These are phyloP conservation scores for Camillea tinctor DNA, from an alignment of 2,329 filamentous ascomycete species.

Conservation along the genomic window DNA sequence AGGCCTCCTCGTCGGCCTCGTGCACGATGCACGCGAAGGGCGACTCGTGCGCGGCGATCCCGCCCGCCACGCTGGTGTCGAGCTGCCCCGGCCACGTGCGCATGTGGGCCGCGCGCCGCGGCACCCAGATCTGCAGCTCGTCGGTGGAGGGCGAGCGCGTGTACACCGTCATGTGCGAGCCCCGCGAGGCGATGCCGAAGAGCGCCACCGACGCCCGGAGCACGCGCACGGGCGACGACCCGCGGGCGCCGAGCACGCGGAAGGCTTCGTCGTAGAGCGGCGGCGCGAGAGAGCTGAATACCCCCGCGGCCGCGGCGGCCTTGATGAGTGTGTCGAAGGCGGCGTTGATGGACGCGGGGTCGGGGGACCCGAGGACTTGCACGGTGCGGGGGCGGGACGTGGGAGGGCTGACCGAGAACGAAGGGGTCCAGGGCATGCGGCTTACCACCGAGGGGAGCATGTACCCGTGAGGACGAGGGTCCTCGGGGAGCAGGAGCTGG, in stretches of 20 bases:
- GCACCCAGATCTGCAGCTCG: slow-evolving; percentile 64
- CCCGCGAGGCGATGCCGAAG: slow-evolving; percentile 55
- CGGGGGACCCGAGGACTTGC: slow-evolving; percentile 26
- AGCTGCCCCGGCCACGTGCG: slow-evolving; percentile 69
- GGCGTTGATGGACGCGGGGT: slow-evolving; percentile 22
- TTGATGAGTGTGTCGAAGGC: slow-evolving; percentile 28
- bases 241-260: slow-evolving; percentile 25
- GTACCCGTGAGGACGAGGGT: slow-evolving; percentile 49
- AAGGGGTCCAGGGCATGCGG: slow-evolving; percentile 43
- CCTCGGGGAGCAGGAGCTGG: slow-evolving; percentile 42
- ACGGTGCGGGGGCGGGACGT: slow-evolving; percentile 30
- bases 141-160: slow-evolving; percentile 33
- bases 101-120: slow-evolving; percentile 60
- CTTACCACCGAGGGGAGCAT: slow-evolving; percentile 44
- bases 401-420: slow-evolving; percentile 29
- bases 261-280: slow-evolving; percentile 31
- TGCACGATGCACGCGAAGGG: slow-evolving; percentile 65
- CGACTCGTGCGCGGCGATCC: slow-evolving; percentile 60
- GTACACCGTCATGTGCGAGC: slow-evolving; percentile 62
- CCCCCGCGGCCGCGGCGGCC: slow-evolving; percentile 16
- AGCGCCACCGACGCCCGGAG: slow-evolving; percentile 50
- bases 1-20: slow-evolving; percentile 71
- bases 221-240: slow-evolving; percentile 33
- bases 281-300: slow-evolving; percentile 24
- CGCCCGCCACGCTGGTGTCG: slow-evolving; percentile 74